phyloP scores from a whole-genome alignment of 2,329 filamentous ascomycete genomes.

The Cladorrhinum sp. region DNA sequence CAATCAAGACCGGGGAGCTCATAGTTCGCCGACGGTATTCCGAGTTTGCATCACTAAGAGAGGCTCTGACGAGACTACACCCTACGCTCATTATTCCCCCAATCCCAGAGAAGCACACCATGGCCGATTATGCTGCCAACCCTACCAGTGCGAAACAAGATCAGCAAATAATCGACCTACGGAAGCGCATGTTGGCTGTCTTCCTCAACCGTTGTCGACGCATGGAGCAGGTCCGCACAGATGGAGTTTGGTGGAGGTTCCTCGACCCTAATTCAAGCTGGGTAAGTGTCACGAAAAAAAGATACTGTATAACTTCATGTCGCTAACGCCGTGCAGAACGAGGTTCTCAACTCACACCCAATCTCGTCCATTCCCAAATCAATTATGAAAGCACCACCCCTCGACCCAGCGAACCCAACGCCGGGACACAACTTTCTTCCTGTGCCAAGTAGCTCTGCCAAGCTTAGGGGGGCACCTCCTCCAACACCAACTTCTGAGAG shows the following conservation, averaged over 20 bases:
- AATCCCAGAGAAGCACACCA: constrained; percentile 97
- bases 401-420: constrained; percentile 90
- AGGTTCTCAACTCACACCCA: constrained; percentile 91
- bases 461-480: constrained; percentile 62
- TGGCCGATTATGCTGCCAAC: constrained; percentile 97
- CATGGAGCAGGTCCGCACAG: constrained; percentile 88
- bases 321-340: constrained; percentile 59
- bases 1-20: constrained; percentile 89
- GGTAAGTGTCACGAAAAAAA: constrained; percentile 52
- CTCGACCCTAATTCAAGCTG: constrained; percentile 97
- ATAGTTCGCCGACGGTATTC: constrained; percentile 95
- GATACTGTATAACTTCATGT: neutral
- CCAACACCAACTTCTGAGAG: constrained; percentile 33
- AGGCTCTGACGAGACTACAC: constrained; percentile 85
- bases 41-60: constrained; percentile 87
- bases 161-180: constrained; percentile 89
- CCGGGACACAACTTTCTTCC: constrained; percentile 84
- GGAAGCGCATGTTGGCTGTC: constrained; percentile 94
- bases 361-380: constrained; percentile 91
- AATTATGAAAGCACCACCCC: constrained; percentile 88
- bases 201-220: constrained; percentile 90
- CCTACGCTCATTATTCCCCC: constrained; percentile 94
- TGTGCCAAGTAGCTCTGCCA: constrained; percentile 79
- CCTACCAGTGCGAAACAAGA: constrained; percentile 98
- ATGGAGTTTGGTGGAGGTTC: constrained; percentile 97